Evolutionary conservation across 2,329 filamentous ascomycete genomes (phyloP), one percentile per base, ranked within the genome.

Genomic region (Decorospora gaudefroyi): DNA sequence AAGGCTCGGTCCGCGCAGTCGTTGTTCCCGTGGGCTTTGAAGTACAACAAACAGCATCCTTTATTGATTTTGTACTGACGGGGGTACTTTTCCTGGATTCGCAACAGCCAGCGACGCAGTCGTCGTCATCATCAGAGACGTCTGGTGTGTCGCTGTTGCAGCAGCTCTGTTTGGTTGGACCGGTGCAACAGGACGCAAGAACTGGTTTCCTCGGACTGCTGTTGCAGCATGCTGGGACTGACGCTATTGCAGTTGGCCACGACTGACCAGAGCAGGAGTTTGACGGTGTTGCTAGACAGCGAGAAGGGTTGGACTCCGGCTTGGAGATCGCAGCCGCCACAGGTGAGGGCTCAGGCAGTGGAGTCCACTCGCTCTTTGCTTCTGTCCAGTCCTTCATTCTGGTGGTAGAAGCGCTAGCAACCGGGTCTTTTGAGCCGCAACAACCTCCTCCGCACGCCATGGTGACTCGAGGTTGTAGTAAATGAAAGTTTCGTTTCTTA

Each of bases 361-460:
- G n/a, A n/a, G n/a, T n/a, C n/a, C n/a, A n/a, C n/a, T n/a, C n/a
- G n/a, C n/a, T n/a, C n/a, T n/a, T n/a, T n/a, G n/a, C n/a, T n/a
- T n/a, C n/a, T n/a, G n/a, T n/a, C 35, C n/a, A 16, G 8, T 11
- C 4, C 26, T 28, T 4, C 26, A 6, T 36, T 18, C 11, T 4
- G 11, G 19, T 28, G 23, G 22, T 31, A 9, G 29, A 4, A 15
- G 15, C 16, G n/a, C 3, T 13, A 12, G 13, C 6, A 11, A 15
- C 15, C 9, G 26, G 21, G 6, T 44, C 29, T 10, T 37, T 46
- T 0, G 42, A 32, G 16, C 34, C 46, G 29, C 53, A 57, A 29
- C 53, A 57, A 9, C 43, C 46, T 34, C 46, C 51, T 33, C 46
- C 41, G 23, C 53, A 57, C 16, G 51, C 46, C 53, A 57, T 57